Evolutionary conservation across 164 flowering plant species (phyloP).

Genomic region (Tetrastigma voinierianum): DNA sequence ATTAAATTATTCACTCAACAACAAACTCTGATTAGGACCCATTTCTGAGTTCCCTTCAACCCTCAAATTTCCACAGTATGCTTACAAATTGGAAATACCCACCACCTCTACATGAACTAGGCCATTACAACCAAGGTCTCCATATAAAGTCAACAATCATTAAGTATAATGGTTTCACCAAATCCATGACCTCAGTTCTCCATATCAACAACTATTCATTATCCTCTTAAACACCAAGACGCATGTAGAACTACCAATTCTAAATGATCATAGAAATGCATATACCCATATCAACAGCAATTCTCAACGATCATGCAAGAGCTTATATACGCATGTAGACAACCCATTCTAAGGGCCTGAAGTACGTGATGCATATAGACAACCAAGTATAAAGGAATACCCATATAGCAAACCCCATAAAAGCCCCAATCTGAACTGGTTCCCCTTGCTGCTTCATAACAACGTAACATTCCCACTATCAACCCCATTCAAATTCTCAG

Average conservation of each 20-base stretch:
- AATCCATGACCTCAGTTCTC: conserved; percentile 6
- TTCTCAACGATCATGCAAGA: no score
- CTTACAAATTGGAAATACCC: not conserved
- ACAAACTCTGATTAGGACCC: no score
- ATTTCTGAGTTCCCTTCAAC: not conserved
- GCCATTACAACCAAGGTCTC: not conserved
- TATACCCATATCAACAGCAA: no score
- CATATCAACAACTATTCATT: not conserved
- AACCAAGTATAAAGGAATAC: no score
- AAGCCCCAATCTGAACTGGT: not conserved
- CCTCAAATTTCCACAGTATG: not conserved
- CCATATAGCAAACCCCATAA: conserved; percentile 2
- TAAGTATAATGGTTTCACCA: conserved; percentile 3
- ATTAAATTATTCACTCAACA: not conserved
- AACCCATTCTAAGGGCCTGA: no score
- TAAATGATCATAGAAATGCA: not conserved
- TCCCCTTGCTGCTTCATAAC: no score
- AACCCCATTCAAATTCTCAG: not conserved
- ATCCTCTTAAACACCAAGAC: not conserved
- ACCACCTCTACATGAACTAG: no score
- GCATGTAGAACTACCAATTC: not conserved
- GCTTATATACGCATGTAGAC: no score
- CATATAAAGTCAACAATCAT: conserved; percentile 10
- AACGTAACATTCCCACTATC: not conserved
- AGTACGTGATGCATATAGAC: no score